Percentiles rank a stretch among this genome's conserved stretches.
These are phyloP conservation scores for Chenopodium quinoa DNA, from an alignment of 148 eudicot species.

Conservation along the genomic window DNA sequence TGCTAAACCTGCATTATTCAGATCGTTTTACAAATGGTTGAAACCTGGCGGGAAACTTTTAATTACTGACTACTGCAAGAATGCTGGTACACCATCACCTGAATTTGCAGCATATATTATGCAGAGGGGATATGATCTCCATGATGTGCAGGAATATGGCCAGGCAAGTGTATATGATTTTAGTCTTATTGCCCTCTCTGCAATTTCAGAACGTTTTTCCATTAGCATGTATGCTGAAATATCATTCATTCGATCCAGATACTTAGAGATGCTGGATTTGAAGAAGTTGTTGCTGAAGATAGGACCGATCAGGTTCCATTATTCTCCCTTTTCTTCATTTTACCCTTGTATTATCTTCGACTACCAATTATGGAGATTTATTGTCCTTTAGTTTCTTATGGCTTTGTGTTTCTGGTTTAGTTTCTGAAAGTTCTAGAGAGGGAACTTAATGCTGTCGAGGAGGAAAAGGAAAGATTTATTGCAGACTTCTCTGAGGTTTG, in stretches of 20 bases:
- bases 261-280: constrained; percentile 91
- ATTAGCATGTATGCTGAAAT: neutral
- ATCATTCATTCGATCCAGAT: constrained; percentile 42
- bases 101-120: constrained; percentile 84
- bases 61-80: constrained; percentile 86
- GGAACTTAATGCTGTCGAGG: constrained; percentile 67
- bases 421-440: constrained; percentile 63
- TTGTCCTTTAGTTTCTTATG: neutral
- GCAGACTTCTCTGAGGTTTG: constrained; percentile 83
- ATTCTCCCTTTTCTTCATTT: neutral
- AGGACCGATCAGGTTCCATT: constrained; percentile 78
- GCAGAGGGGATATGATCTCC: constrained; percentile 98
- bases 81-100: constrained; percentile 55
- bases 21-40: constrained; percentile 88
- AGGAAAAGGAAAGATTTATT: constrained; percentile 74
- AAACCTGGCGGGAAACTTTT: constrained; percentile 96
- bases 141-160: constrained; percentile 82
- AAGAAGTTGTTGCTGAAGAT: constrained; percentile 82
- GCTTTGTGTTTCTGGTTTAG: constrained; percentile 34
- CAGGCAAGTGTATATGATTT: constrained; percentile 43
- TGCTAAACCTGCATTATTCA: constrained; percentile 77
- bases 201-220: neutral
- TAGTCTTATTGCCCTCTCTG: neutral
- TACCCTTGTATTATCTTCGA: too few species aligned
- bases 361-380: too few species aligned